phyloP scores from a whole-genome alignment of 2,329 filamentous ascomycete species.

The Corniculantispora saksenae region DNA sequence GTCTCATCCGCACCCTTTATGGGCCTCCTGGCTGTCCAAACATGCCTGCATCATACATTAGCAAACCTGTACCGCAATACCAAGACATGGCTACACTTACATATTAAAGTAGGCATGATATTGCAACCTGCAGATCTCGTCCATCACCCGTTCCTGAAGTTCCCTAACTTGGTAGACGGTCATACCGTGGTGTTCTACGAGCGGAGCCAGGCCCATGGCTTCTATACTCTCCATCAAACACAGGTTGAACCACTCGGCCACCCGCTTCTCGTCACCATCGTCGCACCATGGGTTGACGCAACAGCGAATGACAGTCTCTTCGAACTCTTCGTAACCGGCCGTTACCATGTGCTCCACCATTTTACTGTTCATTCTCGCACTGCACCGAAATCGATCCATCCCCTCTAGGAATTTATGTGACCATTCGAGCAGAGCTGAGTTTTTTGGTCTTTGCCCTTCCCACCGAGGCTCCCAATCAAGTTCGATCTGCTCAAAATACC shows the following conservation, averaged over 20 bases:
- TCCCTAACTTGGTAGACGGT: slow-evolving; percentile 62
- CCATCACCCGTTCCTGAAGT: slow-evolving; percentile 58
- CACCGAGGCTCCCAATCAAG: slow-evolving; percentile 79
- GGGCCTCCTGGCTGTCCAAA: too few species aligned
- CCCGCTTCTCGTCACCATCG: slow-evolving; percentile 63
- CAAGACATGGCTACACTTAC: slow-evolving; percentile 52
- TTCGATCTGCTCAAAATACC: slow-evolving; percentile 83
- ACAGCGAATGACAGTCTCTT: slow-evolving; percentile 66
- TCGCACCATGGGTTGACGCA: slow-evolving; percentile 74
- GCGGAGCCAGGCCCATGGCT: slow-evolving; percentile 70
- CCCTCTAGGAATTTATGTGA: slow-evolving; percentile 66
- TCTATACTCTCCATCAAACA: slow-evolving; percentile 72
- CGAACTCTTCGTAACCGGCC: slow-evolving; percentile 79
- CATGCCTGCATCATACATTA: too few species aligned
- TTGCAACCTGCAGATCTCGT: slow-evolving; percentile 55
- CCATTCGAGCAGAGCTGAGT: slow-evolving; percentile 68
- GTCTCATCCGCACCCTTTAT: too few species aligned
- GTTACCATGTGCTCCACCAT: slow-evolving; percentile 62
- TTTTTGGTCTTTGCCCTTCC: slow-evolving; percentile 59
- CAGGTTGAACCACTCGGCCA: slow-evolving; percentile 83
- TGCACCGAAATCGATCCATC: slow-evolving; percentile 64
- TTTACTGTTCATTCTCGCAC: slow-evolving; percentile 58
- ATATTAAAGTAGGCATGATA: slow-evolving; percentile 74
- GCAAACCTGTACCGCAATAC: too few species aligned
- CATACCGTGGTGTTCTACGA: slow-evolving; percentile 55